These are phyloP conservation scores for Limnanthes douglasii DNA, from an alignment of 345 rosid species.

Conservation along the genomic window DNA sequence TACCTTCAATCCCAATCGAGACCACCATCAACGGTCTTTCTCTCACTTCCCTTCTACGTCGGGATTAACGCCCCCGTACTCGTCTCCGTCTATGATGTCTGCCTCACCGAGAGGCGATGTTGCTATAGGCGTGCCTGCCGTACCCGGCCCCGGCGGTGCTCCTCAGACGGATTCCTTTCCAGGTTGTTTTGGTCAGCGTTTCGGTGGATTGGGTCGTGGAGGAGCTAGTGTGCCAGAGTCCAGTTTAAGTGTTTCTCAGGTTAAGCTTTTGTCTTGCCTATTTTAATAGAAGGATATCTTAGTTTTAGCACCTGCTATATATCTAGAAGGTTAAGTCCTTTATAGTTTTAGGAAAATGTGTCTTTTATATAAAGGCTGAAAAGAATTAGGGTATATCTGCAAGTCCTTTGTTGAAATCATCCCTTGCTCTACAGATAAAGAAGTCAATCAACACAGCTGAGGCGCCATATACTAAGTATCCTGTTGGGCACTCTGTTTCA, in stretches of 20 bases:
- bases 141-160: conserved; percentile 26
- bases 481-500: conserved; percentile 34
- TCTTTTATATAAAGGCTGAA: too few relatives aligned
- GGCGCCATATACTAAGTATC: conserved; percentile 29
- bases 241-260: conserved; percentile 35
- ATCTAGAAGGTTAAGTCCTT: too few relatives aligned
- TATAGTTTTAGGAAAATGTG: too few relatives aligned
- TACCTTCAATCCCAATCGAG: conserved; percentile 35
- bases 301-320: too few relatives aligned
- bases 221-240: conserved; percentile 34
- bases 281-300: too few relatives aligned
- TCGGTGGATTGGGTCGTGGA: conserved; percentile 39
- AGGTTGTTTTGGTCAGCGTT: conserved; percentile 50
- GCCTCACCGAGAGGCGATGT: conserved; percentile 39
- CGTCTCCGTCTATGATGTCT: conserved; percentile 22
- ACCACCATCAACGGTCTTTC: conserved; percentile 51
- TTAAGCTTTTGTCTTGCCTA: conserved; percentile 1
- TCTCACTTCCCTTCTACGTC: conserved; percentile 30
- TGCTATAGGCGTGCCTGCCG: conserved; percentile 58
- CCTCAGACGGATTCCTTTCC: conserved; percentile 38
- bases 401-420: not conserved
- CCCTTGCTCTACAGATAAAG: conserved; percentile 42
- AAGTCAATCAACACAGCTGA: conserved; percentile 43
- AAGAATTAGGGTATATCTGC: too few relatives aligned
- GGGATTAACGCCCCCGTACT: conserved; percentile 16